A percentile compares a stretch with the other conserved stretches of the same genome.
These are phyloP conservation scores for Entomophthora muscae DNA, from an alignment of 371 early-diverging fungal genomes.

Conservation along the genomic window DNA sequence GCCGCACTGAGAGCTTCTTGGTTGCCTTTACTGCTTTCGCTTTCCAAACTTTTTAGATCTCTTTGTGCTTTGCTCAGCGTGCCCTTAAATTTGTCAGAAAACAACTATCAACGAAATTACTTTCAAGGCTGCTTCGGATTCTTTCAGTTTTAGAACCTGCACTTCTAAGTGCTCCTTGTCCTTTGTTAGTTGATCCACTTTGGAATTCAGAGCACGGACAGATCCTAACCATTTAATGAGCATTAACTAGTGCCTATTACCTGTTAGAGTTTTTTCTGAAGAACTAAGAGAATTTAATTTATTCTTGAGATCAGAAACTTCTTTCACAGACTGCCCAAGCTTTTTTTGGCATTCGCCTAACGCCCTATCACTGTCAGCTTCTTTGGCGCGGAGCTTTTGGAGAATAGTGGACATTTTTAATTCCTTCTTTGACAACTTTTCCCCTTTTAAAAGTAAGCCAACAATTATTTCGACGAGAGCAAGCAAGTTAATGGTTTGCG, in stretches of 20 bases:
- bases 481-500: too few relatives aligned
- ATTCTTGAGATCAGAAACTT: slow-evolving; percentile 29
- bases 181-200: slow-evolving; percentile 7
- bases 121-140: not conserved
- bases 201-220: slow-evolving; percentile 11
- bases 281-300: slow-evolving; percentile 26
- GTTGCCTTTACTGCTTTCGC: not conserved
- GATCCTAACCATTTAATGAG: slow-evolving; percentile 11
- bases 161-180: not conserved
- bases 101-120: not conserved
- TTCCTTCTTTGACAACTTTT: slow-evolving; percentile 60
- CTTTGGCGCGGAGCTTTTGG: slow-evolving; percentile 50
- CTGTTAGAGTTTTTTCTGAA: slow-evolving; percentile 31
- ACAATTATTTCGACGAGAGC: too few relatives aligned
- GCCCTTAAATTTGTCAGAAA: not conserved
- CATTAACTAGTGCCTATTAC: slow-evolving; percentile 13
- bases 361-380: slow-evolving; percentile 36
- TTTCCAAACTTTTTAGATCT: not conserved
- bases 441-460: slow-evolving; percentile 23
- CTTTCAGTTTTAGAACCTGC: not conserved
- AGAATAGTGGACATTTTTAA: slow-evolving; percentile 47
- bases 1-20: not conserved
- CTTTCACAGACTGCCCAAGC: slow-evolving; percentile 26
- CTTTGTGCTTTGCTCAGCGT: not conserved
- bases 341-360: slow-evolving; percentile 34